Conservation (phyloP, 2,329 filamentous ascomycete genomes). For the Clonostachys sp. region DNA sequence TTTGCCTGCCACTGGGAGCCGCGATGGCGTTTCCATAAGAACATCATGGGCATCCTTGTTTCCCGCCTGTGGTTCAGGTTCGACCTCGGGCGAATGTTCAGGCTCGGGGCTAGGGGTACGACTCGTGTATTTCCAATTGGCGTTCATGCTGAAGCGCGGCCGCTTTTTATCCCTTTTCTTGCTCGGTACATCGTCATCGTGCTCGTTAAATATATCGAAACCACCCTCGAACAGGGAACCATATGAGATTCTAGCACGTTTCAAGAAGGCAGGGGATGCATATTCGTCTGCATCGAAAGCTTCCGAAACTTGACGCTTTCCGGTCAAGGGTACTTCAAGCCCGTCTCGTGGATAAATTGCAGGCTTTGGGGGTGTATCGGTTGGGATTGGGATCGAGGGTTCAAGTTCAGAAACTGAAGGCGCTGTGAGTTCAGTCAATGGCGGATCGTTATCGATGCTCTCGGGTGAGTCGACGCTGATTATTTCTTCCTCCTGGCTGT, state of each 20-base stretch:
- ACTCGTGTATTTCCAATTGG: slow-evolving; percentile 70
- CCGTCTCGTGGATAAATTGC: neutral
- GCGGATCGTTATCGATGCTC: slow-evolving; percentile 36
- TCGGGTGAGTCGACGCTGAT: slow-evolving; percentile 44
- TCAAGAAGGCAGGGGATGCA: slow-evolving; percentile 76
- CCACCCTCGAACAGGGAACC: slow-evolving; percentile 60
- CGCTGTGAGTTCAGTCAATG: slow-evolving; percentile 7
- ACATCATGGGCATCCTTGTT: slow-evolving; percentile 2
- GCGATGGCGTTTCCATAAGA: too few relatives aligned
- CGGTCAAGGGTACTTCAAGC: slow-evolving; percentile 7
- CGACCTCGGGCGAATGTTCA: slow-evolving; percentile 18
- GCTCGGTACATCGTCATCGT: slow-evolving; percentile 37
- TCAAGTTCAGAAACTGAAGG: slow-evolving; percentile 2
- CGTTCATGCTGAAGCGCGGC: slow-evolving; percentile 62
- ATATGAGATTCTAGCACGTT: slow-evolving; percentile 64
- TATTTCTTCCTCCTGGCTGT: slow-evolving; percentile 38
- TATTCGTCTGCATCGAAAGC: slow-evolving; percentile 48
- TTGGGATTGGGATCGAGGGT: neutral
- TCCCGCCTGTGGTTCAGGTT: slow-evolving; percentile 6
- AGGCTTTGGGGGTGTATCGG: neutral
- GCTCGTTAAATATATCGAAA: slow-evolving; percentile 67
- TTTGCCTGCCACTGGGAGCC: too few relatives aligned
- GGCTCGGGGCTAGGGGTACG: slow-evolving; percentile 67
- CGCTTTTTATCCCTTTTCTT: slow-evolving; percentile 28
- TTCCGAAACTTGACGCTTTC: slow-evolving; percentile 25